Evolutionary conservation across 176 grass and related monocot genomes (phyloP).

Genomic region (Phyllostachys edulis): DNA sequence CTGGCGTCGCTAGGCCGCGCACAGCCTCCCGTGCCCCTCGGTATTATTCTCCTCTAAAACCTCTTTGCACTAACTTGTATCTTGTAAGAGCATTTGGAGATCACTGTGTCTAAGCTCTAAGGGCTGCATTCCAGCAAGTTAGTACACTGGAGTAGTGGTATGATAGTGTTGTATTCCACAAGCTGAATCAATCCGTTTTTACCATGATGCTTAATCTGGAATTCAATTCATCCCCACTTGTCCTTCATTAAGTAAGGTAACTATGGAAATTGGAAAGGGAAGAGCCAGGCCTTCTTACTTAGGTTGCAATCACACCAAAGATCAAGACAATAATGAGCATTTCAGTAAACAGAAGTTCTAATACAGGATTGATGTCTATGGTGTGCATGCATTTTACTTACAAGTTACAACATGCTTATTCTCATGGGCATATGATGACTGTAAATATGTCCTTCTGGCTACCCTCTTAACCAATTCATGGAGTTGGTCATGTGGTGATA

Average conservation of each 20-base stretch:
- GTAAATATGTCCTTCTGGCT: neutral
- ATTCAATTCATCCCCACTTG: neutral
- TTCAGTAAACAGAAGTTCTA: neutral
- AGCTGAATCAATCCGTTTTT: conserved; percentile 13
- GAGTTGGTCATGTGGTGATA: neutral
- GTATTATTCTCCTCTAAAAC: conserved; percentile 17
- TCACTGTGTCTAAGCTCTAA: neutral
- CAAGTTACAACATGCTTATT: neutral
- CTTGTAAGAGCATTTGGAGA: neutral
- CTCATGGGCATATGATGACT: no score
- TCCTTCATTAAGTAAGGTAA: neutral
- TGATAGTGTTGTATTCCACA: neutral
- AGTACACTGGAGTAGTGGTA: neutral
- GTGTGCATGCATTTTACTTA: neutral
- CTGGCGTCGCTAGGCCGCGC: conserved; percentile 86
- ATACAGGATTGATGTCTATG: neutral
- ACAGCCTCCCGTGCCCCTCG: conserved; percentile 43
- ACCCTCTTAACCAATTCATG: neutral
- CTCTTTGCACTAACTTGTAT: neutral
- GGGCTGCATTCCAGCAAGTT: neutral
- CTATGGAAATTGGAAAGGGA: neutral
- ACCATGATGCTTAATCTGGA: neutral
- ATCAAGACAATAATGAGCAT: neutral
- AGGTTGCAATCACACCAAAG: neutral
- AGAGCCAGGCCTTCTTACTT: neutral